Conservation (phyloP, 2,329 filamentous ascomycete species). For the Colletotrichum sidae region DNA sequence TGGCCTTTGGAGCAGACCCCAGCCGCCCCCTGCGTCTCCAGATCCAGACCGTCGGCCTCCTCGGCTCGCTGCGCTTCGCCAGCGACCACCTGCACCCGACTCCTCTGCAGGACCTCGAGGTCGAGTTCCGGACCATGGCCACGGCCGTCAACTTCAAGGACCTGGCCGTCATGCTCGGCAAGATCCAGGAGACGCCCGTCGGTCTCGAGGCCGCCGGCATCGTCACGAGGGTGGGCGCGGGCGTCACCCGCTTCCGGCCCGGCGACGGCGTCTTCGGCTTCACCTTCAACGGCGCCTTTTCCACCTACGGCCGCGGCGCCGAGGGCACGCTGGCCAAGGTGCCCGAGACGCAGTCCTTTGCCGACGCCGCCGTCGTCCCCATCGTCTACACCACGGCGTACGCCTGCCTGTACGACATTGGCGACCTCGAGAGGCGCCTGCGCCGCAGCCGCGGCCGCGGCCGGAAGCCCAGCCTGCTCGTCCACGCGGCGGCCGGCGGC, state of each 20-base stretch:
- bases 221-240: constrained; percentile 45
- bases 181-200: constrained; percentile 39
- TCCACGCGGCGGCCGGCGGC: constrained; percentile 52
- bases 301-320: constrained; percentile 38
- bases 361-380: constrained; percentile 50
- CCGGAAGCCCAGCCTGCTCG: constrained; percentile 44
- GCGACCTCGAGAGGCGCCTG: constrained; percentile 44
- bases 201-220: constrained; percentile 48
- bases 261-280: constrained; percentile 45
- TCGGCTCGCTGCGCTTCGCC: constrained; percentile 8
- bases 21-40: constrained; percentile 10
- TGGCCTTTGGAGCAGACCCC: constrained; percentile 1
- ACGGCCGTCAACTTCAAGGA: constrained; percentile 42
- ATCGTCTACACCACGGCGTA: constrained; percentile 49
- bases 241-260: constrained; percentile 42
- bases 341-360: constrained; percentile 48
- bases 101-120: constrained; percentile 35
- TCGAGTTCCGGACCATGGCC: constrained; percentile 43
- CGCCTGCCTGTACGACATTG: constrained; percentile 45
- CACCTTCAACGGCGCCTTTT: constrained; percentile 27
- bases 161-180: constrained; percentile 41
- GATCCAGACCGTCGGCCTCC: background rate
- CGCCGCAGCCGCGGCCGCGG: constrained; percentile 18
- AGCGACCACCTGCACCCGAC: background rate
- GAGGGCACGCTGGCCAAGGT: constrained; percentile 44